phyloP scores from a whole-genome alignment of 2,329 filamentous ascomycete species.

The Alternaria brassicae region DNA sequence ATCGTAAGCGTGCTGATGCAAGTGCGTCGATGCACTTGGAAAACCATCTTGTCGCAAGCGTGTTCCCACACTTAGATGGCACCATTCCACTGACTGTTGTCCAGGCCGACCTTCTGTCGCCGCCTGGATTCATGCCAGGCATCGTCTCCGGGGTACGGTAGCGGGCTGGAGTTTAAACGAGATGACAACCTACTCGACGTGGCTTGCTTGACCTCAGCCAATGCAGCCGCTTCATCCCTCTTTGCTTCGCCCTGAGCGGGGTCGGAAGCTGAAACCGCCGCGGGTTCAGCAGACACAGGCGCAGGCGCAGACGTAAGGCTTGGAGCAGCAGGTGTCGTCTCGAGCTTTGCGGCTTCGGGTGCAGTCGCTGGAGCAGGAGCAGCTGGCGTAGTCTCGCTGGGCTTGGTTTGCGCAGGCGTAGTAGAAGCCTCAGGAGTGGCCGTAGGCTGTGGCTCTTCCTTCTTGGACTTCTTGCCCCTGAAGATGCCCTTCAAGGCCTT shows the following conservation, averaged over 20 bases:
- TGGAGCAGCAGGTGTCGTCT: conserved; percentile 14
- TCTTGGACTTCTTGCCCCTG: conserved; percentile 44
- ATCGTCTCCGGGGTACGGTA: conserved; percentile 14
- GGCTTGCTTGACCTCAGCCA: conserved; percentile 44
- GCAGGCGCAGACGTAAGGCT: conserved; percentile 17
- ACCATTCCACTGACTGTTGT: conserved; percentile 23
- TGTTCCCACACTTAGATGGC: conserved; percentile 11
- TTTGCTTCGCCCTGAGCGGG: conserved; percentile 30
- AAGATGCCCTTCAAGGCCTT: conserved; percentile 50
- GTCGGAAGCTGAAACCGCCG: conserved; percentile 28
- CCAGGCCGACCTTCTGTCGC: conserved; percentile 26
- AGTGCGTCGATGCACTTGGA: neutral
- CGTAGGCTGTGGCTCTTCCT: conserved; percentile 36
- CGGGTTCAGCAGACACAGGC: conserved; percentile 20
- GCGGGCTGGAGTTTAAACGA: conserved; percentile 13
- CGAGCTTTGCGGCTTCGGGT: conserved; percentile 21
- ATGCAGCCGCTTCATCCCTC: conserved; percentile 38
- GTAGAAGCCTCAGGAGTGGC: conserved; percentile 35
- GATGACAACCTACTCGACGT: conserved; percentile 44
- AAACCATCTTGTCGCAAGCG: neutral
- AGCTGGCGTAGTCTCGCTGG: conserved; percentile 46
- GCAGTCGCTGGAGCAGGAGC: conserved; percentile 39
- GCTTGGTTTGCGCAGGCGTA: conserved; percentile 31
- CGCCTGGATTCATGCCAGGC: conserved; percentile 31
- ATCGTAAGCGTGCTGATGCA: conserved; percentile 3